These are phyloP conservation scores for Candida ponderosae DNA, from an alignment of 805 yeast genomes.

Conservation along the genomic window DNA sequence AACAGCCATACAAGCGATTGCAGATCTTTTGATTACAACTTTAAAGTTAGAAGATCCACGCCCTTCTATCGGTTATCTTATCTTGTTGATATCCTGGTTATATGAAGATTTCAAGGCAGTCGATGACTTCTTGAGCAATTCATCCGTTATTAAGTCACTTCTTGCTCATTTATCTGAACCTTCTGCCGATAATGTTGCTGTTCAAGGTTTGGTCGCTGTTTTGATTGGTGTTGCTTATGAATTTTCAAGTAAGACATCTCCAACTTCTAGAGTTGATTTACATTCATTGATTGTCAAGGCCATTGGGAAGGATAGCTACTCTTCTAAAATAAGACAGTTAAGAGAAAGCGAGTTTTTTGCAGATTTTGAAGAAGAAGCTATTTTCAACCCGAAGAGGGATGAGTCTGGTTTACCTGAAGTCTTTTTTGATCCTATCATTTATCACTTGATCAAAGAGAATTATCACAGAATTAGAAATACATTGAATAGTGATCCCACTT, in stretches of 20 bases:
- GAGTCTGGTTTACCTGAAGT: conserved; percentile 85
- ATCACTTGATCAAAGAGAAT: conserved; percentile 61
- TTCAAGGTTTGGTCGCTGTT: conserved; percentile 67
- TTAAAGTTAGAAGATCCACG: conserved; percentile 62
- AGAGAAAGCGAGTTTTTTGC: conserved; percentile 50
- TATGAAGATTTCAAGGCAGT: conserved; percentile 74
- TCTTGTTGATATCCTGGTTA: conserved; percentile 68
- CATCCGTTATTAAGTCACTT: conserved; percentile 58
- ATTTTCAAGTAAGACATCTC: conserved; percentile 54
- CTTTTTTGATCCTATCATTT: conserved; percentile 59
- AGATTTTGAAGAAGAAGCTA: conserved; percentile 44
- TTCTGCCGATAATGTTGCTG: conserved; percentile 42
- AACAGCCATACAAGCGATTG: conserved; percentile 63
- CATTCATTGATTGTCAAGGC: conserved; percentile 56
- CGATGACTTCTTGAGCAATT: conserved; percentile 63
- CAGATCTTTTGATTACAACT: conserved; percentile 64
- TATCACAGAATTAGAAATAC: conserved; percentile 61
- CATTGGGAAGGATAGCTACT: conserved; percentile 77
- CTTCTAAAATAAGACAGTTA: conserved; percentile 65
- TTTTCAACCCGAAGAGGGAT: conserved; percentile 50
- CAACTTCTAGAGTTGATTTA: conserved; percentile 51
- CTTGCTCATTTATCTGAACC: conserved; percentile 55
- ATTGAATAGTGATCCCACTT: conserved; percentile 62
- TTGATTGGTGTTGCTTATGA: conserved; percentile 76
- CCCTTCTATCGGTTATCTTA: conserved; percentile 67